Percentiles rank a stretch among this genome's conserved stretches.
Evolutionary conservation across 495 filamentous ascomycete species (phyloP).

Genomic region (Collariella sp.): DNA sequence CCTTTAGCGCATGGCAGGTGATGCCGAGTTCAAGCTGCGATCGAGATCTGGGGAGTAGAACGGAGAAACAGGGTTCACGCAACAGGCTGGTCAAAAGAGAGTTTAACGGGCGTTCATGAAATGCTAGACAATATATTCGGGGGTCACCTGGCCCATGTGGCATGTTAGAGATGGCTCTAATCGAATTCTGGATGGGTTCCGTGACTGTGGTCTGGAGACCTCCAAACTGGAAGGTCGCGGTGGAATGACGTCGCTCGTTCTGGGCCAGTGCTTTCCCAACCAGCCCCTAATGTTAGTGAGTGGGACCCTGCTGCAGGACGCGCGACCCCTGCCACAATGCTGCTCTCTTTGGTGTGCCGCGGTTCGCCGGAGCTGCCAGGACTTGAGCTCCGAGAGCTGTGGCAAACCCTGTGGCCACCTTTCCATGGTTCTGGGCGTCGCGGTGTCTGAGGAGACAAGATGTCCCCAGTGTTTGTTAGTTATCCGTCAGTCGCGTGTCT

Average conservation of each 20-base stretch:
- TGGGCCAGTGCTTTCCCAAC: neutral
- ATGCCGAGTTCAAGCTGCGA: no score
- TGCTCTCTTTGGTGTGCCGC: neutral
- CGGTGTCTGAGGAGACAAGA: no score
- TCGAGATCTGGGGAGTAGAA: no score
- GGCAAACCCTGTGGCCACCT: neutral
- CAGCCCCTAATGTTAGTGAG: neutral
- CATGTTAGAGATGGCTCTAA: neutral
- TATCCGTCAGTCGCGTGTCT: no score
- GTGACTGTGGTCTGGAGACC: neutral
- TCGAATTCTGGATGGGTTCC: neutral
- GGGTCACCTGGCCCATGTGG: neutral
- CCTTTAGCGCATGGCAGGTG: neutral
- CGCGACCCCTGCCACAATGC: neutral
- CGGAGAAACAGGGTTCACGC: no score
- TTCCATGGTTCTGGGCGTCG: no score
- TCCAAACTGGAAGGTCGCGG: neutral
- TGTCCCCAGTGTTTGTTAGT: no score
- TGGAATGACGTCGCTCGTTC: constrained; percentile 21
- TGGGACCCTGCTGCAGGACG: neutral
- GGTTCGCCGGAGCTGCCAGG: neutral
- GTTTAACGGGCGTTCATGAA: no score
- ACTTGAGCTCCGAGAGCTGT: neutral
- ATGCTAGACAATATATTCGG: no score
- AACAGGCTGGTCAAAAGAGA: no score